These are phyloP conservation scores for Arthroderma sp. DNA, from an alignment of 2,329 filamentous ascomycete genomes.

Conservation along the genomic window DNA sequence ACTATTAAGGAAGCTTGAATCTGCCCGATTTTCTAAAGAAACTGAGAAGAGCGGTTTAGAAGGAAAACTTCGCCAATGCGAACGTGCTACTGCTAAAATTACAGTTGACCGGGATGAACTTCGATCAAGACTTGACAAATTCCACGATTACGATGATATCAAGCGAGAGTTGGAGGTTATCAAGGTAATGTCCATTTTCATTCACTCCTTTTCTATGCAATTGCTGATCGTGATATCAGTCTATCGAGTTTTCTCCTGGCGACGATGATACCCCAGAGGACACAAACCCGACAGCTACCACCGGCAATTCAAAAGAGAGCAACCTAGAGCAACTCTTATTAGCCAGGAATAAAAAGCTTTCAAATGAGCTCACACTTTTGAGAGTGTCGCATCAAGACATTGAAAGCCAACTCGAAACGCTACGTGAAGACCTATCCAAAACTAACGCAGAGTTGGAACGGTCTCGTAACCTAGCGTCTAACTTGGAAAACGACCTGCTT, in stretches of 20 bases:
- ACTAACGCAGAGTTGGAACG: slow-evolving; percentile 80
- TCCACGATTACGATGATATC: slow-evolving; percentile 89
- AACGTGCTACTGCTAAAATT: slow-evolving; percentile 61
- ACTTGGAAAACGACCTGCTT: slow-evolving; percentile 81
- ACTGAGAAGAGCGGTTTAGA: slow-evolving; percentile 65
- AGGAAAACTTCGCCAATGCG: slow-evolving; percentile 59
- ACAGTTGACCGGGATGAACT: slow-evolving; percentile 70
- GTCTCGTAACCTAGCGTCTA: slow-evolving; percentile 69
- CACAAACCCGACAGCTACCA: slow-evolving; percentile 16
- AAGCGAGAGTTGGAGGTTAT: slow-evolving; percentile 93
- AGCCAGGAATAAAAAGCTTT: slow-evolving; percentile 89
- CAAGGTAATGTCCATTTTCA: slow-evolving; percentile 39
- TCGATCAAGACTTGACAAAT: slow-evolving; percentile 70
- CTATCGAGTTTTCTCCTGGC: slow-evolving; percentile 89
- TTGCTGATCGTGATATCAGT: slow-evolving; percentile 31
- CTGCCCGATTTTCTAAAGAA: slow-evolving; percentile 70
- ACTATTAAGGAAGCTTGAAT: slow-evolving; percentile 75
- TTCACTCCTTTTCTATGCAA: not conserved
- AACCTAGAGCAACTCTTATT: slow-evolving; percentile 82
- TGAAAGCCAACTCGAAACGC: slow-evolving; percentile 60
- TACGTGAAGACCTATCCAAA: slow-evolving; percentile 71
- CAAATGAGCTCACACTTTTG: slow-evolving; percentile 82
- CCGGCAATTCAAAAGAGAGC: slow-evolving; percentile 53
- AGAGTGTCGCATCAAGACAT: slow-evolving; percentile 90
- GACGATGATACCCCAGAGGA: slow-evolving; percentile 46